These are phyloP conservation scores for Bromus sterilis DNA, from an alignment of 176 grass and related monocot genomes.

Conservation along the genomic window DNA sequence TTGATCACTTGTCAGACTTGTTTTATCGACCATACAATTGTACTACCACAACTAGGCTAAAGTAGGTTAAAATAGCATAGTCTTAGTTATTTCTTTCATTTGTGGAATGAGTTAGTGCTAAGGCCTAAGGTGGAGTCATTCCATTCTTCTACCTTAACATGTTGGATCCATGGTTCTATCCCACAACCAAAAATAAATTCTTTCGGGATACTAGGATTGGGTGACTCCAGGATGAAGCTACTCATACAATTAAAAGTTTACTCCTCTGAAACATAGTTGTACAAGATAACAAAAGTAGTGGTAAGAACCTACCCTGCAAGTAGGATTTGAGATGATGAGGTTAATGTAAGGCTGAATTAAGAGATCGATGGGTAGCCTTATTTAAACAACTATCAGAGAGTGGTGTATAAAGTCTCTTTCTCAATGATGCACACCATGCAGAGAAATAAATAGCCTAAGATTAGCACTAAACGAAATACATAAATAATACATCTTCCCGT, in stretches of 20 bases:
- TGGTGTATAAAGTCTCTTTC: not conserved
- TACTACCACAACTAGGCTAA: not conserved
- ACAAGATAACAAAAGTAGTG: not conserved
- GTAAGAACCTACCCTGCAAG: not conserved
- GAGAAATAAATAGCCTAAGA: not conserved
- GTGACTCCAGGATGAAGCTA: not conserved
- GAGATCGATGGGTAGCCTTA: not conserved
- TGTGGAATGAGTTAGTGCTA: not conserved
- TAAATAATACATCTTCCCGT: not conserved
- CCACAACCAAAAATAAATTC: not conserved
- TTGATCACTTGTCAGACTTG: not conserved
- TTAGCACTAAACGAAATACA: not conserved
- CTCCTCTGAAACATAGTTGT: not conserved
- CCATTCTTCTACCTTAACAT: conserved; percentile 9
- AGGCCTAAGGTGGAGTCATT: not conserved
- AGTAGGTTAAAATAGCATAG: not conserved
- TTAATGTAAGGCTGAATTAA: not conserved
- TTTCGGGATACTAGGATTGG: not conserved
- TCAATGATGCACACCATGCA: not conserved
- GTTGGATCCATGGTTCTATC: not conserved
- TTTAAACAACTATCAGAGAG: not conserved
- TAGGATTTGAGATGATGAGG: conserved; percentile 9
- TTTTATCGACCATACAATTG: not conserved
- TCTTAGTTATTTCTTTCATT: not conserved
- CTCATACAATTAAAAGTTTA: not conserved